phyloP scores from a whole-genome alignment of 2,329 filamentous ascomycete genomes.

The Sclerotinia sclerotiorum region DNA sequence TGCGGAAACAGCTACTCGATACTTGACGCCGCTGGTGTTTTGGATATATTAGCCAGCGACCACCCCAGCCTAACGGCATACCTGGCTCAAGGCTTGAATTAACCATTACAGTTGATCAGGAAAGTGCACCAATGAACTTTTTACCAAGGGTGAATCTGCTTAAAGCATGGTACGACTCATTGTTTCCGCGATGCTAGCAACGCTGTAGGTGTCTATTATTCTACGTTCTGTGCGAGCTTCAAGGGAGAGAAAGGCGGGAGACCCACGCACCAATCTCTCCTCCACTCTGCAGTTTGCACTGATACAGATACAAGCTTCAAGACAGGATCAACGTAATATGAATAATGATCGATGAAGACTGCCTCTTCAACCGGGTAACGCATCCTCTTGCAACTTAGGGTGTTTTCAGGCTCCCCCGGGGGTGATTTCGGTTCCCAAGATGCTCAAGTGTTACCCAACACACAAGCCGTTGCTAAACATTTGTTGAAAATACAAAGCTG shows the following conservation, averaged over 20 bases:
- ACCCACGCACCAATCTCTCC: neutral
- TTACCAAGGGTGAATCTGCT: neutral
- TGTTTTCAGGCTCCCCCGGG: slow-evolving; percentile 12
- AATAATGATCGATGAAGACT: slow-evolving; percentile 14
- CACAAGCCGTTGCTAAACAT: neutral
- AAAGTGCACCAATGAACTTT: neutral
- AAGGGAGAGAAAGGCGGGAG: neutral
- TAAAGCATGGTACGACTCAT: slow-evolving; percentile 5
- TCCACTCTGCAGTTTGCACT: neutral
- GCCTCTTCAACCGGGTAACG: slow-evolving; percentile 13
- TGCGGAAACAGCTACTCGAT: neutral
- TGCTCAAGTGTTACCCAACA: slow-evolving; percentile 11
- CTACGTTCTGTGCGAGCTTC: neutral
- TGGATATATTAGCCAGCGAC: neutral
- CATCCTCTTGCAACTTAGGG: neutral
- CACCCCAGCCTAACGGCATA: neutral
- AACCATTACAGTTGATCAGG: slow-evolving; percentile 3
- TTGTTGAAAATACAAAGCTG: neutral
- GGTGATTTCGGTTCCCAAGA: slow-evolving; percentile 10
- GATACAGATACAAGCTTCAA: neutral
- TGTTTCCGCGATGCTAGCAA: neutral
- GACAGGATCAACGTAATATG: neutral
- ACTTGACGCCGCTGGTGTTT: neutral
- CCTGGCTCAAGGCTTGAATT: neutral
- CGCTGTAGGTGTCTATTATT: neutral